Percentiles rank a stretch among this genome's conserved stretches.
phyloP scores from a whole-genome alignment of 2,329 filamentous ascomycete species.

The Xylariales sp. region DNA sequence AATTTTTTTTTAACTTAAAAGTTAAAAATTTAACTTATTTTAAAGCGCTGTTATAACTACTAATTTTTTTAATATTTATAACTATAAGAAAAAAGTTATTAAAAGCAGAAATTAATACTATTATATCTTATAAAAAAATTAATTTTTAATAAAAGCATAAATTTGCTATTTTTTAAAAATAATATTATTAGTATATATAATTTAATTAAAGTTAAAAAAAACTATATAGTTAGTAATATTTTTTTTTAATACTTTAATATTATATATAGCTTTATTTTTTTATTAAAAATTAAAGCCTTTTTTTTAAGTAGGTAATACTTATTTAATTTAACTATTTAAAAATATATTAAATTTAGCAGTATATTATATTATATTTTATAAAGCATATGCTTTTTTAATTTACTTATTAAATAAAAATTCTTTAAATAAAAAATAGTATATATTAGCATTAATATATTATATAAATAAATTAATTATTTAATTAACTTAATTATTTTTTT shows the following conservation, averaged over 20 bases:
- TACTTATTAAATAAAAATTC: not conserved
- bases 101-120: no score
- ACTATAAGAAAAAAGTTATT: not conserved
- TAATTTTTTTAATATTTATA: not conserved
- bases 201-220: not conserved
- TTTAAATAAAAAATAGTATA: not conserved
- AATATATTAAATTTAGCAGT: not conserved
- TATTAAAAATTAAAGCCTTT: not conserved
- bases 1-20: not conserved
- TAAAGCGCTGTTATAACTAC: not conserved
- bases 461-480: no score
- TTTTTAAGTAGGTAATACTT: not conserved
- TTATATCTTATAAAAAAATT: not conserved
- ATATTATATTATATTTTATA: not conserved
- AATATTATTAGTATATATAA: constrained; percentile 1
- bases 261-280: not conserved
- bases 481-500: no score
- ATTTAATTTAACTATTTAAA: not conserved
- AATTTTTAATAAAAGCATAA: not conserved
- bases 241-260: not conserved
- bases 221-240: not conserved
- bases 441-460: no score
- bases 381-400: not conserved
- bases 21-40: not conserved
- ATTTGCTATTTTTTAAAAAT: not conserved